phyloP scores from a whole-genome alignment of 1,284 basidiomycete genomes.

The Phellopilus nigrolimitatus region DNA sequence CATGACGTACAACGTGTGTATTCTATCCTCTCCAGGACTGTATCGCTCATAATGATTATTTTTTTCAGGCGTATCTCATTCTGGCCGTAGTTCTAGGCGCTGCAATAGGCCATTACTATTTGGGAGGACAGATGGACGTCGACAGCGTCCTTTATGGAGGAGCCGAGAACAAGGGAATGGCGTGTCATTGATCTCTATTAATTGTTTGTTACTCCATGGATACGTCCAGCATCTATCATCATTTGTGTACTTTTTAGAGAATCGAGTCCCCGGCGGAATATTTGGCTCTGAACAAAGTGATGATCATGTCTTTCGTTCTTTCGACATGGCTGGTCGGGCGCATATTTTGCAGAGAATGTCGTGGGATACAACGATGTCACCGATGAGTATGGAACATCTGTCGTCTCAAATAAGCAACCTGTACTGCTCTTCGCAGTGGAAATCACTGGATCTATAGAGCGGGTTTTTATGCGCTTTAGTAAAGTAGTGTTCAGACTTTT shows the following conservation, averaged over 20 bases:
- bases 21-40: constrained; percentile 4
- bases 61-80: constrained; percentile 68
- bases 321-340: too few species aligned
- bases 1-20: constrained; percentile 82
- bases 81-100: constrained; percentile 69
- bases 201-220: neutral
- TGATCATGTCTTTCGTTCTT: too few species aligned
- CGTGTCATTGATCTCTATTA: constrained; percentile 39
- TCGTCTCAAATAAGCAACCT: too few species aligned
- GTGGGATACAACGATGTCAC: too few species aligned
- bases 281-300: too few species aligned
- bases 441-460: too few species aligned
- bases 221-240: neutral
- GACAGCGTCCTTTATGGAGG: constrained; percentile 48
- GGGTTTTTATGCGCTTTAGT: too few species aligned
- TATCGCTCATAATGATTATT: neutral
- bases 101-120: constrained; percentile 67
- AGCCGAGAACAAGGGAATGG: constrained; percentile 49
- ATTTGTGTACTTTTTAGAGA: neutral
- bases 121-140: constrained; percentile 53
- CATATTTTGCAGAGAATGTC: too few species aligned
- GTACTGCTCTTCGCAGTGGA: too few species aligned
- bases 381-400: too few species aligned
- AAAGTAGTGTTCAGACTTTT: too few species aligned
- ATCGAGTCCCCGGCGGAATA: neutral